Conservation (phyloP, 352 stramenopile species). For the Phytophthora sp. region DNA sequence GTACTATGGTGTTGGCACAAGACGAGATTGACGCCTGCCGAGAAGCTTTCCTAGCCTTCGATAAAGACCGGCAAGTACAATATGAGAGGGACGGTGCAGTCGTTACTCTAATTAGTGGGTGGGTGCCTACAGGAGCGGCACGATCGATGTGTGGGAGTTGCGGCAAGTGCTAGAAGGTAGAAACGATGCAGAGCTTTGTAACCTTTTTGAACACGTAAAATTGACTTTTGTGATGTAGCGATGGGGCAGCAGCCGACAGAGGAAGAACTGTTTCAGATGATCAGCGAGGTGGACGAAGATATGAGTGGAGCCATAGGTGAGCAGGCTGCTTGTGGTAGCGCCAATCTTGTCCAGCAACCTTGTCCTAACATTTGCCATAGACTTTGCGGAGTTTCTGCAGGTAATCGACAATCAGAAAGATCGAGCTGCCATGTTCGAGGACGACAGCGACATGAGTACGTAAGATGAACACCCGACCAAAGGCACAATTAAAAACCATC, state of each 20-base stretch:
- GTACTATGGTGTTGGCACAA: slow-evolving; percentile 93
- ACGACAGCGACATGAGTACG: slow-evolving; percentile 97
- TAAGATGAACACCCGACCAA: neutral
- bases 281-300: slow-evolving; percentile 89
- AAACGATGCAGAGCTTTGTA: no score
- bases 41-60: slow-evolving; percentile 97
- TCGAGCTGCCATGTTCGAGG: slow-evolving; percentile 93
- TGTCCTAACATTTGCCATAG: no score
- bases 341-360: no score
- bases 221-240: slow-evolving; percentile 61
- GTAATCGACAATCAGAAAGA: slow-evolving; percentile 99
- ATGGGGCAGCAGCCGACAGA: slow-evolving; percentile 98
- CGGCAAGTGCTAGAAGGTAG: slow-evolving; percentile 93
- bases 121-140: slow-evolving; percentile 73
- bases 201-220: no score
- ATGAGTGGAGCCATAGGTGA: slow-evolving; percentile 95
- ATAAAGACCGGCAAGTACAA: slow-evolving; percentile 89
- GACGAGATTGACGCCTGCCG: slow-evolving; percentile 97
- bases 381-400: slow-evolving; percentile 98
- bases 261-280: slow-evolving; percentile 98
- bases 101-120: neutral
- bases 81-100: neutral
- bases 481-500: neutral
- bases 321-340: no score
- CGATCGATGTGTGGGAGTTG: slow-evolving; percentile 96